A percentile compares a stretch with the other conserved stretches of the same genome.
These are phyloP conservation scores for Candida ficus DNA, from an alignment of 805 yeast species.

Conservation along the genomic window DNA sequence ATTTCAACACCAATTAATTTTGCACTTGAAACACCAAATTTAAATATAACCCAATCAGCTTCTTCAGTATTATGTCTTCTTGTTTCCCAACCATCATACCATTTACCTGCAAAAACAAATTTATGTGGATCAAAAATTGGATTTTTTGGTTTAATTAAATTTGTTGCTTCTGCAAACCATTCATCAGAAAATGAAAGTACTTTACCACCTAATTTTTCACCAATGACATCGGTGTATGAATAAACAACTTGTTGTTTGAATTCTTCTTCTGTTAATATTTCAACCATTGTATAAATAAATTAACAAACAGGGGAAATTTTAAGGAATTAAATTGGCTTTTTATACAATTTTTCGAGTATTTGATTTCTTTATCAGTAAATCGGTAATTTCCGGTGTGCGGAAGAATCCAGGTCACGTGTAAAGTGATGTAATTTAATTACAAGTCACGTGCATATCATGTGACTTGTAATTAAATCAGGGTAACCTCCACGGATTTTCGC, in stretches of 20 bases:
- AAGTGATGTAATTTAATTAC: neutral
- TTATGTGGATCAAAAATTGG: constrained; percentile 80
- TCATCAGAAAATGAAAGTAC: constrained; percentile 73
- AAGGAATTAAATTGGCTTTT: no score
- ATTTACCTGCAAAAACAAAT: constrained; percentile 83
- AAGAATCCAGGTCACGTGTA: neutral
- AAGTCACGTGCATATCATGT: no score
- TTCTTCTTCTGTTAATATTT: constrained; percentile 16
- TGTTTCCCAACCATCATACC: constrained; percentile 99
- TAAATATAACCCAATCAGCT: constrained; percentile 83
- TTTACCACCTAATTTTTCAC: constrained; percentile 77
- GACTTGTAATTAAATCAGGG: no score
- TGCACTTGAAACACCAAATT: constrained; percentile 82
- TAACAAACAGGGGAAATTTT: no score
- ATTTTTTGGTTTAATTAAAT: constrained; percentile 72
- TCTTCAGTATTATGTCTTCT: constrained; percentile 83
- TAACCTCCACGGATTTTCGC: no score
- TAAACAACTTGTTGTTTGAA: constrained; percentile 22
- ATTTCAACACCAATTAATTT: constrained; percentile 76
- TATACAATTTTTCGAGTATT: no score
- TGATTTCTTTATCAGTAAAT: constrained; percentile 1
- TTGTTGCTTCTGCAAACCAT: constrained; percentile 93
- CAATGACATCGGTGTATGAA: constrained; percentile 59
- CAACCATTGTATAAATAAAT: constrained; percentile 1
- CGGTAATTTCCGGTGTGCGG: constrained; percentile 1